phyloP scores from a whole-genome alignment of 1,284 basidiomycete genomes.

The Sanguinoderma infundibulare region DNA sequence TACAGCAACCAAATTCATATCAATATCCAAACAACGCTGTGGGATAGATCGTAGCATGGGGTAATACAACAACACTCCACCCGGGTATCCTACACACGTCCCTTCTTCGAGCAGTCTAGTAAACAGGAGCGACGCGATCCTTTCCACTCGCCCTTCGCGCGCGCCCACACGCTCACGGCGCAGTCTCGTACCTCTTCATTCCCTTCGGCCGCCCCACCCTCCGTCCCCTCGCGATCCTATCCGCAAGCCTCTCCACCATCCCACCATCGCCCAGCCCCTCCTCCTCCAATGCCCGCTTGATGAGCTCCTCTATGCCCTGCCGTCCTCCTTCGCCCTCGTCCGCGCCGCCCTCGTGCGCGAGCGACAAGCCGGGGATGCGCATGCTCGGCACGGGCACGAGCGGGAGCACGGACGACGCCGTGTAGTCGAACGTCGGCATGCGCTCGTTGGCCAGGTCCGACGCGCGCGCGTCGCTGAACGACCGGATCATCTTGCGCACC shows the following conservation, averaged over 20 bases:
- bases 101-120: neutral
- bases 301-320: slow-evolving; percentile 80
- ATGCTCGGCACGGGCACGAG: slow-evolving; percentile 68
- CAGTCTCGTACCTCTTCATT: slow-evolving; percentile 70
- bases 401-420: slow-evolving; percentile 40
- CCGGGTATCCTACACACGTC: slow-evolving; percentile 16
- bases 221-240: slow-evolving; percentile 60
- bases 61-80: slow-evolving; percentile 9
- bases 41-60: neutral
- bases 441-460: slow-evolving; percentile 95
- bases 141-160: neutral
- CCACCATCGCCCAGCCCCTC: slow-evolving; percentile 56
- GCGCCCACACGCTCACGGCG: slow-evolving; percentile 27
- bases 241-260: slow-evolving; percentile 60
- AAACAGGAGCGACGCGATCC: too few species aligned
- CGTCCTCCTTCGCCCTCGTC: slow-evolving; percentile 31
- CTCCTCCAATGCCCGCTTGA: slow-evolving; percentile 73
- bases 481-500: slow-evolving; percentile 84
- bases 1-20: neutral
- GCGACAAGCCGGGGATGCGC: slow-evolving; percentile 48
- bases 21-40: neutral
- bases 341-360: slow-evolving; percentile 35
- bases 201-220: slow-evolving; percentile 50
- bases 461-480: slow-evolving; percentile 94
- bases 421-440: slow-evolving; percentile 67